A percentile compares a stretch with the other conserved stretches of the same genome.
Conservation (phyloP, 2,329 filamentous ascomycete genomes). For the Apiospora phragmitis region DNA sequence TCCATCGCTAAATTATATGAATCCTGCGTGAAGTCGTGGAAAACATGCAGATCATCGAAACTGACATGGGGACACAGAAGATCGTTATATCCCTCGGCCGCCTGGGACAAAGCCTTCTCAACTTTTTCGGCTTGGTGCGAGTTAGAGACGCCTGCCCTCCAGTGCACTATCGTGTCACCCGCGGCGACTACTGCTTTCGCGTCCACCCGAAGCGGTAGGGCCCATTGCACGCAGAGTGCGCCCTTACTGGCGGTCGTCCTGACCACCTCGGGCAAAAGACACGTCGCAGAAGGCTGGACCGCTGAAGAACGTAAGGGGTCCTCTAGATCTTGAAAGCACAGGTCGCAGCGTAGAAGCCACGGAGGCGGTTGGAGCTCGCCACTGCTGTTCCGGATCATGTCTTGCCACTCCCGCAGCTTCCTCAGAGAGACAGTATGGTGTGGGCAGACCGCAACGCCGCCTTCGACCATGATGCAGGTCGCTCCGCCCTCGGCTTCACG, state of each 20-base stretch:
- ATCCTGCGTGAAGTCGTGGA: not conserved
- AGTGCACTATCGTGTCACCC: too few species aligned
- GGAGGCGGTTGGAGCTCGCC: accelerated
- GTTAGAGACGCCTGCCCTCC: too few species aligned
- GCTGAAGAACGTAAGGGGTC: not conserved
- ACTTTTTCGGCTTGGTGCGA: not conserved
- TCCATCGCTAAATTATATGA: accelerated
- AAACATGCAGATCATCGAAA: not conserved
- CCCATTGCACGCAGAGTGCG: not conserved
- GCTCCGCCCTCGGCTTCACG: not conserved
- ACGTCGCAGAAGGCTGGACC: not conserved
- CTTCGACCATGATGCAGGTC: not conserved
- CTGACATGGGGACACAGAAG: not conserved
- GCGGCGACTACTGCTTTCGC: not conserved
- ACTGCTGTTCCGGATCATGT: not conserved
- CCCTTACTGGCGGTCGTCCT: accelerated
- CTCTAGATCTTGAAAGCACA: not conserved
- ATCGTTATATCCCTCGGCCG: not conserved
- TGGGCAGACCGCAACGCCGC: not conserved
- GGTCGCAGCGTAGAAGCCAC: not conserved
- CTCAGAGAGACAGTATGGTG: not conserved
- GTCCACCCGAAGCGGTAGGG: not conserved
- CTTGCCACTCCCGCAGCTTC: not conserved
- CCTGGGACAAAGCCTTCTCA: not conserved
- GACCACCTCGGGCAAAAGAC: too few species aligned